A percentile compares a stretch with the other conserved stretches of the same genome.
These are phyloP conservation scores for Cercospora sesami DNA, from an alignment of 2,329 filamentous ascomycete genomes.

Conservation along the genomic window DNA sequence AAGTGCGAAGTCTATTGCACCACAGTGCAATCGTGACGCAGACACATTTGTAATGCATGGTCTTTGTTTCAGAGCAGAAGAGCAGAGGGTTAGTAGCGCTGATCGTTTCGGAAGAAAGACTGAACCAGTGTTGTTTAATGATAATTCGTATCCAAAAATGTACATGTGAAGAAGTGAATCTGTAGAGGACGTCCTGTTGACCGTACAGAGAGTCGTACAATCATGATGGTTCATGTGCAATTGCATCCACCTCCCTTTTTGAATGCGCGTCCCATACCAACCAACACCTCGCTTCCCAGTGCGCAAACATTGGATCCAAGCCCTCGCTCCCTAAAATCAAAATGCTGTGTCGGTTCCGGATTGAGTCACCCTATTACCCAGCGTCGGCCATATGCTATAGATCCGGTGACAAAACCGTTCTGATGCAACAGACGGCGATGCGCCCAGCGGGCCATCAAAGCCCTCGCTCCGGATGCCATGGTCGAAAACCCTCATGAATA, in stretches of 20 bases:
- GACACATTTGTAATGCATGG: not conserved
- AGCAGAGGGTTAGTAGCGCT: not conserved
- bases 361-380: not conserved
- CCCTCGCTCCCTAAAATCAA: slow-evolving; percentile 2
- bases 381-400: not conserved
- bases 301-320: not conserved
- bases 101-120: not conserved
- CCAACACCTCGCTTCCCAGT: slow-evolving; percentile 11
- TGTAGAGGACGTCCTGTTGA: slow-evolving; percentile 6
- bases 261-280: slow-evolving; percentile 8
- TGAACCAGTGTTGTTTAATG: not conserved
- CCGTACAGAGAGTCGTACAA: slow-evolving; percentile 11
- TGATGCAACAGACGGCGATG: not conserved
- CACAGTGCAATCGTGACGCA: slow-evolving; percentile 14
- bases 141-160: not conserved
- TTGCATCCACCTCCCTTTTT: slow-evolving; percentile 8
- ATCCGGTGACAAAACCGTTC: not conserved
- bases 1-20: slow-evolving; percentile 19
- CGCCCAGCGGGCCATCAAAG: not conserved
- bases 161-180: slow-evolving; percentile 5
- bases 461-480: not conserved
- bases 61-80: not conserved
- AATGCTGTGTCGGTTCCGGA: not conserved
- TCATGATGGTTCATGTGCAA: slow-evolving; percentile 3
- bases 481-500: not conserved